Evolutionary conservation across 2,329 filamentous ascomycete species (phyloP).

Genomic region (Apiospora saccharicola): DNA sequence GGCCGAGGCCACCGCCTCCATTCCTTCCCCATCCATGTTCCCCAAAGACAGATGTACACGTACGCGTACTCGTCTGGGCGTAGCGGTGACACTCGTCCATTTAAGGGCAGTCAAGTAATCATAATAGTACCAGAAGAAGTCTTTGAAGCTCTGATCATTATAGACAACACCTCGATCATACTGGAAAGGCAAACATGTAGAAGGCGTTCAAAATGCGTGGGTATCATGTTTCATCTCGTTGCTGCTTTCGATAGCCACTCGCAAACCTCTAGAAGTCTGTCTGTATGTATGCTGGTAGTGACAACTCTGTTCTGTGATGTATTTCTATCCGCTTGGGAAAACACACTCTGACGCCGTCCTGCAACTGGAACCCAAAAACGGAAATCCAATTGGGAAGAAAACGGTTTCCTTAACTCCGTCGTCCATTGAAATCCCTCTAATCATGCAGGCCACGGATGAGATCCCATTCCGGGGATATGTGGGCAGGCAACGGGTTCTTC

Average conservation of each 20-base stretch:
- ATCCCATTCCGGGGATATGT: background rate
- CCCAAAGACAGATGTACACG: too few relatives aligned
- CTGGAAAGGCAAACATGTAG: too few relatives aligned
- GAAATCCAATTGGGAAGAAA: background rate
- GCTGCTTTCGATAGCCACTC: background rate
- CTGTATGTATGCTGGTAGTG: background rate
- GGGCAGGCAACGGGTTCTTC: background rate
- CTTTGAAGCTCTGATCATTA: background rate
- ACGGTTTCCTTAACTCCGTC: background rate
- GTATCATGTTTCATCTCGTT: background rate
- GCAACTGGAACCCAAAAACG: background rate
- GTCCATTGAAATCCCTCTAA: background rate
- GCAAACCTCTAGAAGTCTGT: background rate
- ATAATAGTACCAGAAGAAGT: too few relatives aligned
- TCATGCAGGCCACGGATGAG: background rate
- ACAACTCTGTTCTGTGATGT: background rate
- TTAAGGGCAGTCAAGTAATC: too few relatives aligned
- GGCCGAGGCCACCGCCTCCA: too few relatives aligned
- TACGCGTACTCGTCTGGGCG: too few relatives aligned
- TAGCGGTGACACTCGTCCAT: too few relatives aligned
- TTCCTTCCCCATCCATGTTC: too few relatives aligned
- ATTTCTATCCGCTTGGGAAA: background rate
- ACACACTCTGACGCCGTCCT: fast-evolving
- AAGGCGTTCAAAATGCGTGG: background rate
- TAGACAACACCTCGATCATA: too few relatives aligned